phyloP scores from a whole-genome alignment of 2,329 filamentous ascomycete species.

The Fusarium nematophilum region DNA sequence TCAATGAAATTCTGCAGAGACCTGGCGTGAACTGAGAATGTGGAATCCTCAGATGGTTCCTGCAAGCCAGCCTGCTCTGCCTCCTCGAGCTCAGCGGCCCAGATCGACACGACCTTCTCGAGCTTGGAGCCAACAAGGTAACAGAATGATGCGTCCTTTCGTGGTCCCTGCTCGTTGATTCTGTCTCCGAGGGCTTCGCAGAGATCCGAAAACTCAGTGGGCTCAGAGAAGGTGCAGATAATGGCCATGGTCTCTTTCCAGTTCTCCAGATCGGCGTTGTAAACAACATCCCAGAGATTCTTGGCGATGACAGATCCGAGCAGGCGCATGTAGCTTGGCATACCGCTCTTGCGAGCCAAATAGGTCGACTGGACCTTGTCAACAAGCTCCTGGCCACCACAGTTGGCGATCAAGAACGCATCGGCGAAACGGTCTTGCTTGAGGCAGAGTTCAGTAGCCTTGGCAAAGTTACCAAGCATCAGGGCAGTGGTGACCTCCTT shows the following conservation, averaged over 20 bases:
- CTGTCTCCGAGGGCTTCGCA: conserved; percentile 96
- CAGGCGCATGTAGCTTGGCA: conserved; percentile 91
- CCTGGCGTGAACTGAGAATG: conserved; percentile 90
- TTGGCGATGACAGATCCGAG: conserved; percentile 93
- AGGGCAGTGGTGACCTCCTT: conserved; percentile 88
- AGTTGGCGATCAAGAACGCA: conserved; percentile 98
- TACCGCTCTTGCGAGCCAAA: conserved; percentile 81
- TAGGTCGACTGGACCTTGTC: conserved; percentile 95
- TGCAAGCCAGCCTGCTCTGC: conserved; percentile 80
- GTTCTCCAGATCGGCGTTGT: conserved; percentile 90
- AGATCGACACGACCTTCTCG: conserved; percentile 96
- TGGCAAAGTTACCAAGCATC: conserved; percentile 90
- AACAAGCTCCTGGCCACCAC: conserved; percentile 90
- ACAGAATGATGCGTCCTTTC: conserved; percentile 96
- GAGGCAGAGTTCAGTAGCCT: conserved; percentile 88
- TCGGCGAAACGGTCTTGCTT: conserved; percentile 92
- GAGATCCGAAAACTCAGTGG: conserved; percentile 90
- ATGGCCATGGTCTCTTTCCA: conserved; percentile 99
- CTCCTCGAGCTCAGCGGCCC: conserved; percentile 90
- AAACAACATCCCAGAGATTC: conserved; percentile 97
- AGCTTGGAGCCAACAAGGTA: conserved; percentile 95
- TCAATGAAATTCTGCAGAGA: conserved; percentile 94
- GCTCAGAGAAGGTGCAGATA: conserved; percentile 93
- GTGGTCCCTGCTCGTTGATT: conserved; percentile 79
- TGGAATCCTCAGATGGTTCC: conserved; percentile 76